Base-by-base conservation (phyloP, 2,329 filamentous ascomycete genomes). In the Nemania bipapillata region DNA sequence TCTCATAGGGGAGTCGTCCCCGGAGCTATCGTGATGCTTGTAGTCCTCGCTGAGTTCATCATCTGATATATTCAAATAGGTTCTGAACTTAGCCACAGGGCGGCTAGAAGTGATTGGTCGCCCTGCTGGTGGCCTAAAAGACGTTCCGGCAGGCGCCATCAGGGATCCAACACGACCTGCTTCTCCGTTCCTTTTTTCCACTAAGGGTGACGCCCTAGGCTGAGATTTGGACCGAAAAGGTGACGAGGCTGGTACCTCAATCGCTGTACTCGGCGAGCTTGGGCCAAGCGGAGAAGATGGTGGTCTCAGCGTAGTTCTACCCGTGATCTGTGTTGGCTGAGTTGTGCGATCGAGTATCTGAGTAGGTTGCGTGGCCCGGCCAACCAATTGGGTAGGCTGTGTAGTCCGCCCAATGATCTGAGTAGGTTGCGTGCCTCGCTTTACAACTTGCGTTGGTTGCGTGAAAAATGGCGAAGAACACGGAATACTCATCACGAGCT, bases 171-270 rank as follows among this genome's bases (percentile, higher is more conserved):
- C 76, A 35, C 84, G 83, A 15, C 66, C 63, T 11, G 69, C 66
- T 7, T 50, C 58, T 32, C 53, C 50, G 58, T 64, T 70, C 59
- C 65, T 72, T 52, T 68, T 56, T 57, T 73, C 59, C 65, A 63
- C 30, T 53, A 28, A 56, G 30, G 52, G 26, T 11, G 73, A 70
- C 11, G 58, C 45, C 26, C 66, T 74, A 2, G 73, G 59, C 50
- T 69, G 47, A 74, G 76, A 61, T 63, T 81, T 78, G n/a, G 83
- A 80, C 67, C 87, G 86, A 65, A 90, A 85, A 1, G 94, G 94
- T 0, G 95, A 97, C 2, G 94, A 97, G n/a, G 93, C 92, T 32
- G 91, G 90, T 2, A 97, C 94, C 79, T 97, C 94, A 64, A 97
- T 77, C 20, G 83, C 75, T 37, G 83, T 82, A 28, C 79, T 74